Percentiles rank a stretch among this genome's conserved stretches.
Evolutionary conservation across 352 stramenopile genomes (phyloP).

Genomic region (Pythium brachiatum): DNA sequence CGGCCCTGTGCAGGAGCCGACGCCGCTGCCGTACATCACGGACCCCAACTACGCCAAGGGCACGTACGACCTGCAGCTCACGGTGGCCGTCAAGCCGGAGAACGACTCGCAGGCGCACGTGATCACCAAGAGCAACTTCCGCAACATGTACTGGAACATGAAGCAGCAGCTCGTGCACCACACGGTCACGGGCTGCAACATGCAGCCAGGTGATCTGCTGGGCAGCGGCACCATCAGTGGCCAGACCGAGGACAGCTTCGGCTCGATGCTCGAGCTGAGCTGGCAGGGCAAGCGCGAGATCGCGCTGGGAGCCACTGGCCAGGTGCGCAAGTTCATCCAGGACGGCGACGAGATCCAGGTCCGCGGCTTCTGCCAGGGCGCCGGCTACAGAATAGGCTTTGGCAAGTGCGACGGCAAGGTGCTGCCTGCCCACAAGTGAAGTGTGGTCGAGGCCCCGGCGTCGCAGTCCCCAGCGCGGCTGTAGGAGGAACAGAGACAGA

Average conservation of each 20-base stretch:
- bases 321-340: conserved; percentile 93
- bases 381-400: conserved; percentile 94
- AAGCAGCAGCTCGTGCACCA: conserved; percentile 97
- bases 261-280: conserved; percentile 95
- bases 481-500: not conserved
- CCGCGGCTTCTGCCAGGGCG: conserved; percentile 89
- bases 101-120: conserved; percentile 46
- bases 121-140: conserved; percentile 94
- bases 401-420: conserved; percentile 91
- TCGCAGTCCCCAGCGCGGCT: not conserved
- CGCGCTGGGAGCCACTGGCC: conserved; percentile 60
- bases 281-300: conserved; percentile 92
- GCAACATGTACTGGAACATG: conserved; percentile 97
- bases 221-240: conserved; percentile 95
- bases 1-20: conserved; percentile 78
- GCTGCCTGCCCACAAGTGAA: conserved; percentile 76
- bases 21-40: conserved; percentile 92
- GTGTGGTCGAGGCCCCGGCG: not conserved
- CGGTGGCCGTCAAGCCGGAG: conserved; percentile 65
- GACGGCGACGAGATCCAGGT: conserved; percentile 94
- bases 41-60: conserved; percentile 88
- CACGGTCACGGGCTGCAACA: conserved; percentile 96
- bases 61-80: conserved; percentile 90
- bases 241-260: conserved; percentile 81
- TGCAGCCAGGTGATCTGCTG: conserved; percentile 94